Evolutionary conservation across 805 yeast genomes (phyloP), one percentile per base, ranked within the genome.

Genomic region (Suhomyces sp.): DNA sequence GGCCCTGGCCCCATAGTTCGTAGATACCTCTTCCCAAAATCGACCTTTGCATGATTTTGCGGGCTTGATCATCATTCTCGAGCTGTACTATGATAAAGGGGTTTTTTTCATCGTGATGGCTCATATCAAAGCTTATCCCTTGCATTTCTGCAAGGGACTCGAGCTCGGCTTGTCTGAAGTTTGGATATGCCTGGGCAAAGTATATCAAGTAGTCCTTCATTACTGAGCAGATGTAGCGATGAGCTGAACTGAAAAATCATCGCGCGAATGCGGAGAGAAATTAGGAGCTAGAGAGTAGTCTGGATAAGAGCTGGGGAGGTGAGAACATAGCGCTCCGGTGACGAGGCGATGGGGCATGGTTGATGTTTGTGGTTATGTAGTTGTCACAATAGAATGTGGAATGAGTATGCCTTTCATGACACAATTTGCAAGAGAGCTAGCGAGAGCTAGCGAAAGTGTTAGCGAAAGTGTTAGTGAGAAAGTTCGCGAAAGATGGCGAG

Each of bases 1-100:
- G 54, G 0, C 94, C 97, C 48, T 76, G 69, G 0, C 96, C 96
- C 90, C 94, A 91, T 4, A 88, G 69, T 61, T 92, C 96, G 65
- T 90, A 94, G 31, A 93, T 83, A 0, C 89, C 89, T 53, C 85
- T 80, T 3, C 87, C 77, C 40, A 93, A 70, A 13, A 93, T 78
- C 2, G 96, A 82, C 56, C 97, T 72, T 44, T 74, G 71, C 17
- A 91, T 74, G 66, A 90, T 77, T 47, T 78, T 73, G 6, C 62
- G 61, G 0, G 98, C 99, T 41, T 82, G 81, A 10, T 80, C 78
- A 59, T 88, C 96, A 60, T 79, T 76, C 29, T 81, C 81, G 38
- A 94, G 71, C 17, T 83, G 78, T 1, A 92, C 87, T 2, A 83
- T 71, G 54, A 92, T 63, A 63, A 90, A 92, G 3, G 98, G 98